These are phyloP conservation scores for Paramecium primaurelia DNA, from an alignment of 73 alveolate species.

Conservation along the genomic window DNA sequence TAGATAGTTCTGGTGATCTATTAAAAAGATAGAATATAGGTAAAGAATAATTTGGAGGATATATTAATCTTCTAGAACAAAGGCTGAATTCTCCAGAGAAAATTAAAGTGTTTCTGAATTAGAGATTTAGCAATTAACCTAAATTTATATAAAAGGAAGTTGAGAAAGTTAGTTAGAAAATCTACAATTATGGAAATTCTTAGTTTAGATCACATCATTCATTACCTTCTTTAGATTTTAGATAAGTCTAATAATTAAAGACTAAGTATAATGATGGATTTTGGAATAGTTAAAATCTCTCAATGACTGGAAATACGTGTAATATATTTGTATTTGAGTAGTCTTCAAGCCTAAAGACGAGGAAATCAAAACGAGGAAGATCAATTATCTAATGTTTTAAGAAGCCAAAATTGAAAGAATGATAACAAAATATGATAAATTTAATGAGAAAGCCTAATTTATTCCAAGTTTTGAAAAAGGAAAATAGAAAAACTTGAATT, in stretches of 20 bases:
- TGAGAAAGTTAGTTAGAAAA: not conserved
- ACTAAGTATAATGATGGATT: not conserved
- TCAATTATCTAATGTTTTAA: constrained; percentile 28
- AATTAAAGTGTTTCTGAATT: not conserved
- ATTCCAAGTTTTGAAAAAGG: constrained; percentile 33
- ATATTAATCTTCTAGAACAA: not conserved
- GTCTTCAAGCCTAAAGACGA: constrained; percentile 38
- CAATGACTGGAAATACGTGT: not conserved
- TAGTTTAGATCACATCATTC: not conserved
- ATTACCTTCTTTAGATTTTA: constrained; percentile 5
- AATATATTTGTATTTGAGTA: not conserved
- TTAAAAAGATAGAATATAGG: not conserved
- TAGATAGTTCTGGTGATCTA: not conserved
- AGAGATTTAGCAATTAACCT: not conserved
- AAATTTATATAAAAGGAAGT: not conserved
- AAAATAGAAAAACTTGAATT: not conserved
- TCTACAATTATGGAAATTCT: not conserved
- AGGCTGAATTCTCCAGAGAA: not conserved
- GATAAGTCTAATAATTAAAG: not conserved
- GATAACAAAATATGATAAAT: constrained; percentile 42
- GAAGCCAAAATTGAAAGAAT: constrained; percentile 53
- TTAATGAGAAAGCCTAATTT: constrained; percentile 24
- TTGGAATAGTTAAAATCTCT: not conserved
- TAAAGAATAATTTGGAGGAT: not conserved
- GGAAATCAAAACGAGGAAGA: constrained; percentile 30